These are phyloP conservation scores for Powellomyces hirtus DNA, from an alignment of 192 early-diverging fungal genomes.

Conservation along the genomic window DNA sequence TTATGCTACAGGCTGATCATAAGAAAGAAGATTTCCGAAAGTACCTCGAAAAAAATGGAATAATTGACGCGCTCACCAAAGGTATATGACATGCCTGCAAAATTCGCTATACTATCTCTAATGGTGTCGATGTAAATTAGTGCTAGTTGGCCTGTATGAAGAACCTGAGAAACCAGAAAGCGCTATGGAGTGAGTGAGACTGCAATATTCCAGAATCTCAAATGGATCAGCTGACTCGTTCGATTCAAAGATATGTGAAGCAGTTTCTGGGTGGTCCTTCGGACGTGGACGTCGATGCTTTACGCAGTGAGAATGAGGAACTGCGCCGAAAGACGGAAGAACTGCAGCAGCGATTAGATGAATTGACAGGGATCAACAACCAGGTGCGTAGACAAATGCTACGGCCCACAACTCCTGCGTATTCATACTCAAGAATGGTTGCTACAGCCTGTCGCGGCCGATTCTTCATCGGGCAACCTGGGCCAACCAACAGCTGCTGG, in stretches of 20 bases:
- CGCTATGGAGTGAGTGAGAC: too few relatives aligned
- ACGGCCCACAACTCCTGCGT: too few relatives aligned
- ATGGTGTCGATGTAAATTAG: too few relatives aligned
- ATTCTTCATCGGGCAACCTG: too few relatives aligned
- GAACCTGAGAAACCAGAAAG: conserved; percentile 65
- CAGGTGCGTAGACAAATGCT: too few relatives aligned
- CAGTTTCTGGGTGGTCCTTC: conserved; percentile 60
- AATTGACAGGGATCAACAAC: conserved; percentile 35
- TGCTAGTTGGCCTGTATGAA: conserved; percentile 63
- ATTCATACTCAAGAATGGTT: too few relatives aligned
- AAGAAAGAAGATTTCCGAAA: conserved; percentile 68
- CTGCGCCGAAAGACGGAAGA: conserved; percentile 53
- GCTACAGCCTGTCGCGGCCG: too few relatives aligned
- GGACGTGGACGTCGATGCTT: conserved; percentile 54
- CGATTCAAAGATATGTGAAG: too few relatives aligned
- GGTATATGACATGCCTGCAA: conserved; percentile 39
- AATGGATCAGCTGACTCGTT: too few relatives aligned
- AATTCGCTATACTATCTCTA: background rate
- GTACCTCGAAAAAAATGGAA: conserved; percentile 63
- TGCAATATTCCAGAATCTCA: background rate
- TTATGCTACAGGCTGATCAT: too few relatives aligned
- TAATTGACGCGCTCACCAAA: conserved; percentile 63
- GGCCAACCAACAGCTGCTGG: too few relatives aligned
- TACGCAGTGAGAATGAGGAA: conserved; percentile 58
- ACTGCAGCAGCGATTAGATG: conserved; percentile 50